Evolutionary conservation across 768 basidiomycete species (phyloP).

Genomic region (Gelatoporia subvermispora): DNA sequence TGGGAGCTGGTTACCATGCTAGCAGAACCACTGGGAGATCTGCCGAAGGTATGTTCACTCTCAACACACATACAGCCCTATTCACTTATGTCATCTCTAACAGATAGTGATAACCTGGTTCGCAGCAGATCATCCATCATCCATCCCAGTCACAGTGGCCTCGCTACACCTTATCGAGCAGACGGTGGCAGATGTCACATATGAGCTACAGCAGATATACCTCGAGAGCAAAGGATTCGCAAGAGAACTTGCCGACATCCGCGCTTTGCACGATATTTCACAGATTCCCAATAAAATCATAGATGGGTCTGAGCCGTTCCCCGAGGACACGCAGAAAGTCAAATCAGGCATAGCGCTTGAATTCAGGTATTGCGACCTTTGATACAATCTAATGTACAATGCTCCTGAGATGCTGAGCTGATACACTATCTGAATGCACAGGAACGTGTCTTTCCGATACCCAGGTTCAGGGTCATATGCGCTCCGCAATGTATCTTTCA

Average conservation of each 20-base stretch:
- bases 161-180: conserved; percentile 28
- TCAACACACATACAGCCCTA: no score
- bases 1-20: background rate
- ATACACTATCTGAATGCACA: conserved; percentile 23
- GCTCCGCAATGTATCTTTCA: conserved; percentile 62
- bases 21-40: background rate
- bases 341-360: conserved; percentile 49
- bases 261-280: conserved; percentile 12
- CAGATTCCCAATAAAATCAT: conserved; percentile 14
- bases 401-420: background rate
- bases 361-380: conserved; percentile 46
- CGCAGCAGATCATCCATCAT: conserved; percentile 59
- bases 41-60: no score
- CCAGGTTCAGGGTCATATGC: conserved; percentile 50
- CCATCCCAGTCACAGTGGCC: conserved; percentile 25
- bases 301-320: conserved; percentile 16
- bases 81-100: no score
- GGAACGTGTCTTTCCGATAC: conserved; percentile 71
- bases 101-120: conserved; percentile 19
- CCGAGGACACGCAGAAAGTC: conserved; percentile 22
- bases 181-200: conserved; percentile 24
- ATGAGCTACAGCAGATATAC: conserved; percentile 13
- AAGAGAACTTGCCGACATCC: conserved; percentile 12
- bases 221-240: conserved; percentile 13
- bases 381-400: conserved; percentile 33